Percentiles rank a stretch among this genome's conserved stretches.
These are phyloP conservation scores for Scutellaria galericulata DNA, from an alignment of 257 asterid species.

Conservation along the genomic window DNA sequence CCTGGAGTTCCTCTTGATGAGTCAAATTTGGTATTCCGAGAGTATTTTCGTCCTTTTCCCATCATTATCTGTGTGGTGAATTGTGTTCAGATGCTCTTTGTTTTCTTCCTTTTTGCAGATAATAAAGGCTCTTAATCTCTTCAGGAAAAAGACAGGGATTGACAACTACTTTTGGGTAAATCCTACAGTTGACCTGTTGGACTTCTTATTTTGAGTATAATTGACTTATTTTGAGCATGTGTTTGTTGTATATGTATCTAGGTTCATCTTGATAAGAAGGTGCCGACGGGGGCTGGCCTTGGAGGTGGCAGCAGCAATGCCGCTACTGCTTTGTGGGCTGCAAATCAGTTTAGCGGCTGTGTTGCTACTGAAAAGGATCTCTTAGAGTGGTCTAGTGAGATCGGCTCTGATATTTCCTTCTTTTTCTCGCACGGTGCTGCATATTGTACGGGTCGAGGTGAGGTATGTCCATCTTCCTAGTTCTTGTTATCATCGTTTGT, in stretches of 20 bases:
- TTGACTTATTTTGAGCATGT: conserved; percentile 20
- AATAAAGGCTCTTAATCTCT: conserved; percentile 94
- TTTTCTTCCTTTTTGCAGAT: conserved; percentile 63
- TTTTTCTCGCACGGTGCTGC: conserved; percentile 98
- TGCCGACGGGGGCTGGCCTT: conserved; percentile 98
- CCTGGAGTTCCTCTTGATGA: conserved; percentile 89
- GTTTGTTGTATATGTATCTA: conserved; percentile 33
- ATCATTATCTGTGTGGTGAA: background rate
- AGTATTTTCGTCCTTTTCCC: conserved; percentile 15
- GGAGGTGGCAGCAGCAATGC: conserved; percentile 99
- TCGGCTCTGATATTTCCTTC: conserved; percentile 94
- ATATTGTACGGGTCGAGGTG: conserved; percentile 77
- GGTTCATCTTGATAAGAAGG: conserved; percentile 96
- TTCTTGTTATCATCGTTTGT: background rate
- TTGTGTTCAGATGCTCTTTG: background rate
- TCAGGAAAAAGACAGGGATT: conserved; percentile 82
- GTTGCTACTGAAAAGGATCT: conserved; percentile 90
- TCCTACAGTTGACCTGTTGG: background rate
- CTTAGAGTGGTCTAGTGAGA: conserved; percentile 95
- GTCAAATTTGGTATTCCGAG: conserved; percentile 64
- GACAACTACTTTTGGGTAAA: conserved; percentile 85
- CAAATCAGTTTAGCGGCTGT: conserved; percentile 86
- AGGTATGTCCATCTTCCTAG: conserved; percentile 53
- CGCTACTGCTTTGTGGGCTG: conserved; percentile 99
- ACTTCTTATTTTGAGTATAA: background rate